Percentiles rank a stretch among this genome's conserved stretches.
Evolutionary conservation across 2,329 filamentous ascomycete genomes (phyloP).

Genomic region (Colletotrichum sp.): DNA sequence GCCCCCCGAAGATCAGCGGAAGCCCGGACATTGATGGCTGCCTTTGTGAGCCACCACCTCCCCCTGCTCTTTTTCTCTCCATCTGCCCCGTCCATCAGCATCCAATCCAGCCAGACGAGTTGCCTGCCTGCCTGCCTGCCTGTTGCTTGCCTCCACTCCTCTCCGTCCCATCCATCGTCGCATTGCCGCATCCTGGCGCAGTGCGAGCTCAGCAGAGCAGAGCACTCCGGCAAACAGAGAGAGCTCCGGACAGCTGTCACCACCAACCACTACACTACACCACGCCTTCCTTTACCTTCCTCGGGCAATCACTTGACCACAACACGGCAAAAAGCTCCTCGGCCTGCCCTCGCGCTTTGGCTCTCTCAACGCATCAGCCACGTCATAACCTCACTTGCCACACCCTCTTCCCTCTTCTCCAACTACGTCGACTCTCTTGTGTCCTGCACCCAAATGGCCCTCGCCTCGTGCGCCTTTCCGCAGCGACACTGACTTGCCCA

Average conservation of each 20-base stretch:
- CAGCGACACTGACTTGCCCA: background rate
- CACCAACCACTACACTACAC: background rate
- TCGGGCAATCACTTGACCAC: background rate
- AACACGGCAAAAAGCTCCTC: background rate
- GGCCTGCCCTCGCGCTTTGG: background rate
- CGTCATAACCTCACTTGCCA: constrained; percentile 3
- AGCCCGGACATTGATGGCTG: constrained; percentile 27
- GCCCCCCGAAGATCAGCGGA: background rate
- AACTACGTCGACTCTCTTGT: background rate
- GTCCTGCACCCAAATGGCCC: background rate
- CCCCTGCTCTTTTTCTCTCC: background rate
- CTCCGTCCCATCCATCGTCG: background rate
- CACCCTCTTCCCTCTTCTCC: background rate
- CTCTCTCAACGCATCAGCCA: constrained; percentile 16
- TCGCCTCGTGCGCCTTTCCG: background rate
- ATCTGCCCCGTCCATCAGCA: background rate
- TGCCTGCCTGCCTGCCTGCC: background rate
- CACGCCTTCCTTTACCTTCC: background rate
- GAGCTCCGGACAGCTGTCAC: background rate
- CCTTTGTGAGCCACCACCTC: constrained; percentile 24
- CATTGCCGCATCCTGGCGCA: background rate
- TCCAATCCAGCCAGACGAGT: background rate
- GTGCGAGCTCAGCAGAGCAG: background rate
- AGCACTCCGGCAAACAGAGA: background rate
- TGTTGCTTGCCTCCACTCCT: background rate